A percentile compares a stretch with the other conserved stretches of the same genome.
phyloP scores from a whole-genome alignment of 179 eudicot genomes.

The Actinidia chinensis region DNA sequence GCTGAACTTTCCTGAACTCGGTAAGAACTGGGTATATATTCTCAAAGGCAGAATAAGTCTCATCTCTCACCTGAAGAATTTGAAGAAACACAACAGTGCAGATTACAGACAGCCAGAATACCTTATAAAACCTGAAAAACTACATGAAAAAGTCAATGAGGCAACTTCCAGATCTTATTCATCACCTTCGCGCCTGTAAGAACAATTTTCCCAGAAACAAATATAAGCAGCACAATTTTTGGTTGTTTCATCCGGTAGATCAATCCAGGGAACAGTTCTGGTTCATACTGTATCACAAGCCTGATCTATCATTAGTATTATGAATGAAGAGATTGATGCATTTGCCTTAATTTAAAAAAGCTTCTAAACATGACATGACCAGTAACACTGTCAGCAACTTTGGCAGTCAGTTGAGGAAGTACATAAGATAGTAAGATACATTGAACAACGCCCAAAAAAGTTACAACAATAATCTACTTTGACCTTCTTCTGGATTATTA shows the following conservation, averaged over 20 bases:
- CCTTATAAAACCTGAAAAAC: background rate
- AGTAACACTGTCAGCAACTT: slow-evolving; percentile 7
- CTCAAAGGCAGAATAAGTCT: slow-evolving; percentile 84
- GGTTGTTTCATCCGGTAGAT: slow-evolving; percentile 92
- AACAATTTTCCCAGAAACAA: slow-evolving; percentile 86
- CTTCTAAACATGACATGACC: background rate
- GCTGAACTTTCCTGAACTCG: slow-evolving; percentile 82
- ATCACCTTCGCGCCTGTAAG: slow-evolving; percentile 86
- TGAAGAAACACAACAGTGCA: background rate
- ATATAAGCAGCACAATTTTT: slow-evolving; percentile 74
- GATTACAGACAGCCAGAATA: background rate
- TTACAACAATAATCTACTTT: background rate
- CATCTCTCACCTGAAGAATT: slow-evolving; percentile 72
- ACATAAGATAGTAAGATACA: background rate
- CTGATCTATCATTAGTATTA: background rate
- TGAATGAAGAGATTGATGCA: background rate
- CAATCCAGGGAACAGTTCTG: slow-evolving; percentile 85
- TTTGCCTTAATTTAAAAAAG: background rate
- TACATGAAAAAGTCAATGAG: background rate
- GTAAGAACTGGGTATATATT: slow-evolving; percentile 89
- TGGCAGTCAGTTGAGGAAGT: background rate
- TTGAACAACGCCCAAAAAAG: background rate
- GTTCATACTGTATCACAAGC: slow-evolving; percentile 59
- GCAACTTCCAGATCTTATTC: background rate
- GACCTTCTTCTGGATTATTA: background rate